Percentiles rank a stretch among this genome's conserved stretches.
These are phyloP conservation scores for Penicillium paradoxum DNA, from an alignment of 495 filamentous ascomycete genomes.

Conservation along the genomic window DNA sequence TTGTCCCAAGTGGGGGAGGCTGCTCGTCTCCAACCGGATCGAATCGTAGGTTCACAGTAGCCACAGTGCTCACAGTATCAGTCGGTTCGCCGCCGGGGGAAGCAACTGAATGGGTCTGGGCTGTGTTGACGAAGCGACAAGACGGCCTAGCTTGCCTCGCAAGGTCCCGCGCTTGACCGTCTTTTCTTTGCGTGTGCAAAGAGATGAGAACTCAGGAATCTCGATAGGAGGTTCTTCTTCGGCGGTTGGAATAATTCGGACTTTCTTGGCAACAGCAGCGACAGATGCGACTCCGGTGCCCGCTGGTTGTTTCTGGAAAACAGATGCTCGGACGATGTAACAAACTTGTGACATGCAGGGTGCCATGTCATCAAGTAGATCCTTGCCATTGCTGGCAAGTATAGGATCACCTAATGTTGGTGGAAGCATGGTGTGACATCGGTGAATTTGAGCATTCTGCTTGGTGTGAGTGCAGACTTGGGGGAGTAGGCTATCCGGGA, in stretches of 20 bases:
- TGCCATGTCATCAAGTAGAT: constrained; percentile 69
- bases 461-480: constrained; percentile 56
- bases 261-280: constrained; percentile 50
- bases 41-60: constrained; percentile 68
- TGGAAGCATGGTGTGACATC: constrained; percentile 72
- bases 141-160: constrained; percentile 65
- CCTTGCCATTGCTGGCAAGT: constrained; percentile 44
- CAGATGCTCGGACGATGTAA: constrained; percentile 64
- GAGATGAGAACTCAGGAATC: constrained; percentile 53
- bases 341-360: constrained; percentile 75
- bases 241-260: constrained; percentile 72
- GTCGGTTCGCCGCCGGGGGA: constrained; percentile 33
- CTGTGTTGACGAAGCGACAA: constrained; percentile 69
- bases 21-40: constrained; percentile 56
- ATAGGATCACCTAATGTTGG: constrained; percentile 73
- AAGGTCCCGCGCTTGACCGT: constrained; percentile 72
- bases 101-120: constrained; percentile 62
- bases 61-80: constrained; percentile 51
- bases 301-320: constrained; percentile 30
- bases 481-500: constrained; percentile 67
- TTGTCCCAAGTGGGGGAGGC: constrained; percentile 63
- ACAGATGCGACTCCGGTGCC: constrained; percentile 35
- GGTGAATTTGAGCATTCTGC: constrained; percentile 53
- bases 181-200: constrained; percentile 70
- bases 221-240: constrained; percentile 75